Conservation (phyloP, 805 yeast genomes). For the Cyberlindnera saturnus region DNA sequence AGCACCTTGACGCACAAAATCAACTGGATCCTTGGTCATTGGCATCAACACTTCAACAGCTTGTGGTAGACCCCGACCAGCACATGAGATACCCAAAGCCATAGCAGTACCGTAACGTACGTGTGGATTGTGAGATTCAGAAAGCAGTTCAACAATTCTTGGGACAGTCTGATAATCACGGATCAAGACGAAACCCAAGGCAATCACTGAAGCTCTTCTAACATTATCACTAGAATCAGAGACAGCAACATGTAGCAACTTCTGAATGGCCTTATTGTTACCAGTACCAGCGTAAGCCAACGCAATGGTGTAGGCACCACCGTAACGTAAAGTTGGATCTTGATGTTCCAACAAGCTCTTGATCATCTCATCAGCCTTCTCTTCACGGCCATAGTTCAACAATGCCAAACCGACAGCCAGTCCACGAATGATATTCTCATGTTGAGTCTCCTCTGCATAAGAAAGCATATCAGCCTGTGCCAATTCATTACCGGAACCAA, state of each 20-base stretch:
- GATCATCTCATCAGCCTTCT: constrained; percentile 65
- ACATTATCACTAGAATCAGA: constrained; percentile 96
- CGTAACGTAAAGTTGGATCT: constrained; percentile 83
- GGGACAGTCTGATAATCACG: constrained; percentile 93
- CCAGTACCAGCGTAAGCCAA: constrained; percentile 97
- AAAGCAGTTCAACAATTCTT: constrained; percentile 83
- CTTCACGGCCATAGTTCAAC: constrained; percentile 81
- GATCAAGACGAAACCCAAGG: constrained; percentile 83
- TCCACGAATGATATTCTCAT: constrained; percentile 93
- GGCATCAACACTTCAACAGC: constrained; percentile 93
- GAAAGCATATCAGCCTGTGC: constrained; percentile 76
- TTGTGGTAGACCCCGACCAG: constrained; percentile 83
- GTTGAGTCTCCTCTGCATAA: constrained; percentile 93
- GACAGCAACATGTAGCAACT: constrained; percentile 86
- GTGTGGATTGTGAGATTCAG: constrained; percentile 95
- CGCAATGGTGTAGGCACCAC: constrained; percentile 92
- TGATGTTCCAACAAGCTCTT: constrained; percentile 64
- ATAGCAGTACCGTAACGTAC: constrained; percentile 97
- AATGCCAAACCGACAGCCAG: constrained; percentile 85
- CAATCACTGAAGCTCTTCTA: constrained; percentile 90
- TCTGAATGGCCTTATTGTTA: constrained; percentile 78
- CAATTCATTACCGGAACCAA: constrained; percentile 75
- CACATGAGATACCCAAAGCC: constrained; percentile 96
- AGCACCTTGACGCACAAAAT: constrained; percentile 97
- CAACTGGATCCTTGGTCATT: constrained; percentile 87